Conservation (phyloP, 257 asterid species). For the Salvia hispanica region DNA sequence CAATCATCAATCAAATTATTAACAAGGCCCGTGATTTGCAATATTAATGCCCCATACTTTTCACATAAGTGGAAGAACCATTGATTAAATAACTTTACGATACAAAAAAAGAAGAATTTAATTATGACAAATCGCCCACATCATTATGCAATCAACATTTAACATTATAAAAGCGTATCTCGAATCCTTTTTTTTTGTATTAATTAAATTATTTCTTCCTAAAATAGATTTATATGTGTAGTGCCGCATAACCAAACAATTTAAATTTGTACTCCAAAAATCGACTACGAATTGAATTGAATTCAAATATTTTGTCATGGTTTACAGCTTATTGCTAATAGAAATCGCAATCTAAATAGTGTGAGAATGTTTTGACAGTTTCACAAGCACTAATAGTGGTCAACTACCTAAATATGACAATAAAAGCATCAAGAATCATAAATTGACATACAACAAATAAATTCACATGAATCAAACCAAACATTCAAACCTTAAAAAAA, state of each 20-base stretch:
- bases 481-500: too few relatives aligned
- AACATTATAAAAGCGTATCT: neutral
- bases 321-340: neutral
- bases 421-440: too few relatives aligned
- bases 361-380: too few relatives aligned
- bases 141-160: conserved; percentile 31
- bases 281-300: conserved; percentile 16
- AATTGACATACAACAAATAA: too few relatives aligned
- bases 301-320: neutral
- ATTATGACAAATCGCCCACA: conserved; percentile 17
- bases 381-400: too few relatives aligned
- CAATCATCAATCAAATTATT: conserved; percentile 18
- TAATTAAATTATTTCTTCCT: too few relatives aligned
- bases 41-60: conserved; percentile 16
- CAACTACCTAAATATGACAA: too few relatives aligned
- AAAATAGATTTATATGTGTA: neutral
- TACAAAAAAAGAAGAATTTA: conserved; percentile 12
- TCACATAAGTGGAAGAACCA: conserved; percentile 37
- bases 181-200: neutral
- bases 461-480: too few relatives aligned
- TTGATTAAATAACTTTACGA: conserved; percentile 9
- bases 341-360: too few relatives aligned
- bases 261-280: conserved; percentile 9
- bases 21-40: conserved; percentile 4
- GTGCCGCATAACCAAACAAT: conserved; percentile 24